phyloP scores from a whole-genome alignment of 225 moss, liverwort and hornwort species.

The Sphagnum tenellum region DNA sequence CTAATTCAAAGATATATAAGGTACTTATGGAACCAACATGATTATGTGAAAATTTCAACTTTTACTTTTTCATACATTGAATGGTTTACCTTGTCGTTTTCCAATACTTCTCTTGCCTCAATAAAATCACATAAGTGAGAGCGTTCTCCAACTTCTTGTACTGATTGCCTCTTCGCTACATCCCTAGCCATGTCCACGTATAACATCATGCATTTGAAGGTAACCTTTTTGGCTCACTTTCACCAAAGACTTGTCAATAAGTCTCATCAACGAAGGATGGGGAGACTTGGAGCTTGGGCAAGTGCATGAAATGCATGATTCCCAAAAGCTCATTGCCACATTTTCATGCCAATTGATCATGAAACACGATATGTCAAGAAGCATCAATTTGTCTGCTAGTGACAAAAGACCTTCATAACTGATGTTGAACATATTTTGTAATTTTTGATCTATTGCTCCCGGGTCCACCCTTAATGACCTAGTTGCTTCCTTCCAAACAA shows the following conservation, averaged over 20 bases:
- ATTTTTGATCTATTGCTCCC: constrained; percentile 9
- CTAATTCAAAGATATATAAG: too few species aligned
- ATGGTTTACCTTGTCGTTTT: too few species aligned
- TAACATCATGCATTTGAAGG: constrained; percentile 21
- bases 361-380: constrained; percentile 24
- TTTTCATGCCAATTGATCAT: constrained; percentile 11
- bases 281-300: background rate
- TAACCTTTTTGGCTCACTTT: constrained; percentile 9
- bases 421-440: constrained; percentile 13
- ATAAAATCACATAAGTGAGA: too few species aligned
- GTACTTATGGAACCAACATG: too few species aligned
- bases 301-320: constrained; percentile 23
- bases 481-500: constrained; percentile 27
- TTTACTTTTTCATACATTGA: too few species aligned
- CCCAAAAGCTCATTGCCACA: constrained; percentile 17
- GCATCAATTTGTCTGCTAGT: constrained; percentile 18
- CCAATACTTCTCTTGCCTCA: too few species aligned
- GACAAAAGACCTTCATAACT: constrained; percentile 18
- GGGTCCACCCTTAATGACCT: constrained; percentile 16
- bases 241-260: constrained; percentile 28
- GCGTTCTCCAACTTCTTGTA: too few species aligned
- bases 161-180: too few species aligned
- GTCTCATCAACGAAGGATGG: constrained; percentile 14
- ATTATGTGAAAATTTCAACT: too few species aligned
- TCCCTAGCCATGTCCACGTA: constrained; percentile 23